Conservation (phyloP, 2,329 filamentous ascomycete genomes). For the Byssoonygena ceratinophila region DNA sequence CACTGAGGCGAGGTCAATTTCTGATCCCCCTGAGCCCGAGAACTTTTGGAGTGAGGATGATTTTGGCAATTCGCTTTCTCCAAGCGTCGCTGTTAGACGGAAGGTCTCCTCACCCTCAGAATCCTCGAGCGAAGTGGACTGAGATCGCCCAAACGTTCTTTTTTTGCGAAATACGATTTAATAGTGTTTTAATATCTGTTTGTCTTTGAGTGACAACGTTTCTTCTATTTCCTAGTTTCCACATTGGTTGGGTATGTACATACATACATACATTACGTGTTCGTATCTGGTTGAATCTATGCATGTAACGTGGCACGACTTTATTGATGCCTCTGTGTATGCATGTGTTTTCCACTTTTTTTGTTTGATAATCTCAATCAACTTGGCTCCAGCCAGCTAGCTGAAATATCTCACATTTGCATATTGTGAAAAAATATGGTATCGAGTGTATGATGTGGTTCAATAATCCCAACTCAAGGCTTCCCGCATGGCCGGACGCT, state of each 20-base stretch:
- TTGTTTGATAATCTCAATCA: not conserved
- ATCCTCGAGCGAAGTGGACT: slow-evolving; percentile 4
- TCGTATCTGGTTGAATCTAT: not conserved
- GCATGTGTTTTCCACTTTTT: not conserved
- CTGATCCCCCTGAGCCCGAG: too few relatives aligned
- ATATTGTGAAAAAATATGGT: not conserved
- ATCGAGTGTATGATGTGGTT: not conserved
- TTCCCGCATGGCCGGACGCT: not conserved
- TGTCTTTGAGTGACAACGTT: too few relatives aligned
- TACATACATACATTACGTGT: not conserved
- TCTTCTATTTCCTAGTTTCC: not conserved
- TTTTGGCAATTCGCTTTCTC: slow-evolving; percentile 41
- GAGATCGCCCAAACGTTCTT: not conserved
- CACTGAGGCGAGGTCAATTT: slow-evolving; percentile 12
- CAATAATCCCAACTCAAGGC: not conserved
- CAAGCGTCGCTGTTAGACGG: slow-evolving; percentile 15
- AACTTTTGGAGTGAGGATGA: slow-evolving; percentile 47
- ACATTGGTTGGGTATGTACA: not conserved
- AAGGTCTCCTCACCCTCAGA: slow-evolving; percentile 12
- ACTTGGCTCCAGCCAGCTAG: not conserved
- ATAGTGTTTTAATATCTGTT: too few relatives aligned
- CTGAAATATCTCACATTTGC: not conserved
- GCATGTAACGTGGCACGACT: slow-evolving; percentile 4
- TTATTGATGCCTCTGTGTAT: not conserved
- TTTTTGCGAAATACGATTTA: too few relatives aligned